Percentiles rank a stretch among this genome's conserved stretches.
Conservation (phyloP, 805 yeast genomes). For the Saccharomyces paradoxus region DNA sequence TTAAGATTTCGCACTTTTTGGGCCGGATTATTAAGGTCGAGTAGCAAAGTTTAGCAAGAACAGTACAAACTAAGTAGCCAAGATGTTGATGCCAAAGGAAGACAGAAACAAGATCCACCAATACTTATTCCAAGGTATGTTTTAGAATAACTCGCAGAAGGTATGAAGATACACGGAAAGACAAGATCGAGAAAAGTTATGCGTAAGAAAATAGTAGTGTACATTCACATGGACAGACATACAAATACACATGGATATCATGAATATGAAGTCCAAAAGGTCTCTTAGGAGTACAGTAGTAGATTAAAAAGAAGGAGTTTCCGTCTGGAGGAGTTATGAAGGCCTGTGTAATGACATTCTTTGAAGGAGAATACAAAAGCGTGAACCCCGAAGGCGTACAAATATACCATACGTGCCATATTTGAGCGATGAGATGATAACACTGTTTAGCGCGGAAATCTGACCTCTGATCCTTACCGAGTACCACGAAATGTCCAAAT, state of each 20-base stretch:
- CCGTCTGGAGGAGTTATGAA: no score
- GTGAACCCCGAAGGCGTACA: background rate
- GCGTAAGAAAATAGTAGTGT: no score
- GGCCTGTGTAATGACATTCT: background rate
- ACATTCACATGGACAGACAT: background rate
- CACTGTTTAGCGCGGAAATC: background rate
- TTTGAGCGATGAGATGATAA: background rate
- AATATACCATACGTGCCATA: no score
- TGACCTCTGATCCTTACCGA: background rate
- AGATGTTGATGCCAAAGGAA: conserved; percentile 98
- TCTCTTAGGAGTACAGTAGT: no score
- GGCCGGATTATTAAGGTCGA: background rate
- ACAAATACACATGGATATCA: background rate
- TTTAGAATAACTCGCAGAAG: conserved; percentile 2
- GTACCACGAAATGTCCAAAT: background rate
- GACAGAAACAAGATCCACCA: conserved; percentile 99
- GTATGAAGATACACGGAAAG: background rate
- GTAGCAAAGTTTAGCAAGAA: conserved; percentile 6
- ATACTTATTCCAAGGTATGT: conserved; percentile 97
- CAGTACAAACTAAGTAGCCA: conserved; percentile 31
- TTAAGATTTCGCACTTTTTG: background rate
- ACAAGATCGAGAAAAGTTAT: background rate
- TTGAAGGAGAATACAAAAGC: background rate
- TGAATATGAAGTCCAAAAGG: no score
- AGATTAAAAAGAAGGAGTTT: no score